Evolutionary conservation across 2,329 filamentous ascomycete genomes (phyloP), one percentile per base, ranked within the genome.

Genomic region (Talaromyces amestolkiae): DNA sequence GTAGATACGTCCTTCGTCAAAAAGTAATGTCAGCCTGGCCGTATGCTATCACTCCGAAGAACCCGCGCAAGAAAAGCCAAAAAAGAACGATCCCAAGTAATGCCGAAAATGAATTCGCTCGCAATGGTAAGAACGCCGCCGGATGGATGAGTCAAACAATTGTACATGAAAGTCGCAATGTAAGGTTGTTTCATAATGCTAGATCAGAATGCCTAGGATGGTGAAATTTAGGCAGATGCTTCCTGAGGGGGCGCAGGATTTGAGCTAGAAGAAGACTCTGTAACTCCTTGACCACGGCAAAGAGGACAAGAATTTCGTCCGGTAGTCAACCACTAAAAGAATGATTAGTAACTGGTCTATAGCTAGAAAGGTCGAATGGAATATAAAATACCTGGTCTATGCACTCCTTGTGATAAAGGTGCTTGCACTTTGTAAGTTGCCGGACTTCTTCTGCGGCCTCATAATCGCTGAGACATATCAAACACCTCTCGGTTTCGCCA

Each of bases 381-480:
- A 24, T 24, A 37, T 59, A 1, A 24, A 72, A 71, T 79, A 89
- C 87, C 82, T 89, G 85, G 74, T 90, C 88, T 74, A 91, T 90
- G 75, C 88, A 91, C 70, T 89, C 84, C 69, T 83, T 84, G 76
- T 91, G 88, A 76, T 88, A 91, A 66, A 89, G 73, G 74, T 91
- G 88, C 56, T 83, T 83, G 78, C 88, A 91, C 73, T 86, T 87
- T 65, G 82, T 78, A 66, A 91, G 78, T 72, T 84, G 83, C 66
- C 88, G 81, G 27, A 86, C 83, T 70, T 88, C 84, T 68, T 90
- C 88, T 9, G 83, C 82, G 13, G 78, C 79, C 73, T 88, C 86
- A 72, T 89, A 90, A 70, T 90, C 87, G 68, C 84, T 86, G 51
- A 90, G 77, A 72, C 88, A 91, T 58, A 91, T 87, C 59, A 89